Evolutionary conservation across 169 alveolate species (phyloP), one percentile per base, ranked within the genome.

Genomic region (Plasmodium yoelii): DNA sequence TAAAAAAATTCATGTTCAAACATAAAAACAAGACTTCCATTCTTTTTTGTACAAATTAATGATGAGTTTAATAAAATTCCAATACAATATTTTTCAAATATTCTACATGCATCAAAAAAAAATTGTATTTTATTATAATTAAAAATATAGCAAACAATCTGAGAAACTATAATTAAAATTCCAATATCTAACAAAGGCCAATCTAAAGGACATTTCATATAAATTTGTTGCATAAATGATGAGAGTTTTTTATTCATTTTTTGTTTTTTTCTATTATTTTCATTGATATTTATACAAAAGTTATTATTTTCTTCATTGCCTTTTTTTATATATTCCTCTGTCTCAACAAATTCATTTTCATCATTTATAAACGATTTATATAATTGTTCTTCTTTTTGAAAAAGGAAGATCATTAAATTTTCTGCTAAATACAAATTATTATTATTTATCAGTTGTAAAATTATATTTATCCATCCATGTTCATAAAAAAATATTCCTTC

Each of bases 171-270:
- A 5, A 82, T 82, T 28, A 82, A 44, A 19, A 82, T 82, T 34
- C 73, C 82, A 34, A 82, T 67, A 46, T 82, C 90, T 65, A 82
- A 49, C 1, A 82, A 47, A 7, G 90, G 90, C 90, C 90, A 82
- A 9, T 82, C 82, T 6, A 22, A 7, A 34, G 90, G 90, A 15
- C 90, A 82, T 28, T 26, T 55, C 44, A 67, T 19, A 1, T 55
- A 6, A 18, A 82, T 82, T 55, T 82, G 90, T 34, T 82, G 19
- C 90, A 82, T 82, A 61, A 67, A 82, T 34, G 15, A 34, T n/a
- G 90, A 67, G 4, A 82, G 34, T 9, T 67, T 18, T 12, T 5
- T 67, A 67, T 39, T 67, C 6, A 6, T 18, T 6, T 67, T 22
- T 12, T 67, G n/a, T 34, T 67, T 12, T 5, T 67, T 15, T 1